Percentiles rank a stretch among this genome's conserved stretches.
These are phyloP conservation scores for Arthrobotrys megalospora DNA, from an alignment of 2,329 filamentous ascomycete species.

Conservation along the genomic window DNA sequence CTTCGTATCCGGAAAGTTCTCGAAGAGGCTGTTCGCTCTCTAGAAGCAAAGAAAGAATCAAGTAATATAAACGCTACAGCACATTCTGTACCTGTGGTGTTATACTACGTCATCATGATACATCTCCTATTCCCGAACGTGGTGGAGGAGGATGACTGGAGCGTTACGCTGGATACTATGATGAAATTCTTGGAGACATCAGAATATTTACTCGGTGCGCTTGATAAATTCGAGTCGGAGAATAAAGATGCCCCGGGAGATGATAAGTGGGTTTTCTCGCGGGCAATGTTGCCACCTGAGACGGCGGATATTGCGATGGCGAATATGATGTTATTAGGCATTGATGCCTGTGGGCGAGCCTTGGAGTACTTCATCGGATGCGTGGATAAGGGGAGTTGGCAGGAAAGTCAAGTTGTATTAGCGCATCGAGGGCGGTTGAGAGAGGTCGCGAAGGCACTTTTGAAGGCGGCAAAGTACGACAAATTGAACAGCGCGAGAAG, in stretches of 20 bases:
- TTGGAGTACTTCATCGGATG: constrained; percentile 55
- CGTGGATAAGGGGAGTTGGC: constrained; percentile 53
- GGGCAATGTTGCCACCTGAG: constrained; percentile 52
- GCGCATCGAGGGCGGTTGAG: constrained; percentile 30
- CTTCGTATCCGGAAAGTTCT: constrained; percentile 57
- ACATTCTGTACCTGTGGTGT: constrained; percentile 38
- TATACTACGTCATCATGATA: constrained; percentile 61
- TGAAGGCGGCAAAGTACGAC: constrained; percentile 47
- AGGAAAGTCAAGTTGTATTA: constrained; percentile 56
- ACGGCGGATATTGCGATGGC: constrained; percentile 53
- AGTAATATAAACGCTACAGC: constrained; percentile 10
- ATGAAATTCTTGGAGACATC: constrained; percentile 52
- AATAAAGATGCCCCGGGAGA: constrained; percentile 22
- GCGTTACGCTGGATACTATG: constrained; percentile 57
- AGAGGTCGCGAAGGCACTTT: constrained; percentile 45
- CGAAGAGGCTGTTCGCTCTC: constrained; percentile 52
- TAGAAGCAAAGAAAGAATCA: constrained; percentile 38
- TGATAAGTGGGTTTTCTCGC: constrained; percentile 56
- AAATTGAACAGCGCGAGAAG: constrained; percentile 50
- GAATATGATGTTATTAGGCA: constrained; percentile 61
- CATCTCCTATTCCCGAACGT: constrained; percentile 60
- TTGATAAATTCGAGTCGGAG: constrained; percentile 45
- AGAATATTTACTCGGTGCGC: constrained; percentile 28
- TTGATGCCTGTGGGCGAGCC: constrained; percentile 59
- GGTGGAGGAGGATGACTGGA: constrained; percentile 46